phyloP scores from a whole-genome alignment of 306 rosid species.

The Prunus dulcis region DNA sequence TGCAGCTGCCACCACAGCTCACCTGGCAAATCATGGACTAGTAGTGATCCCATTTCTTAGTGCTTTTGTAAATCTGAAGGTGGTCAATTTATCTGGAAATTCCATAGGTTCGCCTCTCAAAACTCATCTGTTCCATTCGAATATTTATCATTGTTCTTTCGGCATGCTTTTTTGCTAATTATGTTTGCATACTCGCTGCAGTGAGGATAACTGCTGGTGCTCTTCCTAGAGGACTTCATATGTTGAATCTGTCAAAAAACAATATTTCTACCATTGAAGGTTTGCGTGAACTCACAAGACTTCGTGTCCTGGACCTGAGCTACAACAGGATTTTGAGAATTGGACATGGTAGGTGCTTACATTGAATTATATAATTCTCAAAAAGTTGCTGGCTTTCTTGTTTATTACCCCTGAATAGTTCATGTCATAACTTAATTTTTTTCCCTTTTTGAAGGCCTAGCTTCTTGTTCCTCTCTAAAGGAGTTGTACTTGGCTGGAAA shows the following conservation, averaged over 20 bases:
- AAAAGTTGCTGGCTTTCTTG: background rate
- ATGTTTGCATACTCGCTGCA: constrained; percentile 35
- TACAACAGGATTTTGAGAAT: constrained; percentile 78
- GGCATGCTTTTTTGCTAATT: background rate
- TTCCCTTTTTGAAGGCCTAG: constrained; percentile 54
- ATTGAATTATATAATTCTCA: constrained; percentile 2
- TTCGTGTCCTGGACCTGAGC: constrained; percentile 83
- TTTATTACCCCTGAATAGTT: background rate
- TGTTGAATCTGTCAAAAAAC: constrained; percentile 82
- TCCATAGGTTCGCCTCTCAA: constrained; percentile 58
- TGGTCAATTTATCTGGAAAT: constrained; percentile 86
- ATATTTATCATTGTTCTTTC: constrained; percentile 9
- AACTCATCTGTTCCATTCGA: constrained; percentile 1
- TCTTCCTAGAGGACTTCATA: constrained; percentile 93
- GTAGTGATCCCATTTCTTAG: constrained; percentile 83
- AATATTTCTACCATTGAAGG: constrained; percentile 75
- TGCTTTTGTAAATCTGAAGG: constrained; percentile 73
- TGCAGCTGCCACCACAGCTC: constrained; percentile 68
- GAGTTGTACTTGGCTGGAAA: constrained; percentile 95
- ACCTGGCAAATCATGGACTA: constrained; percentile 81
- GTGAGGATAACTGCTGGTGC: constrained; percentile 81
- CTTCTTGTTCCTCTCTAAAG: constrained; percentile 84
- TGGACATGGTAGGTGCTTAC: constrained; percentile 70
- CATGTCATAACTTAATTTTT: constrained; percentile 17
- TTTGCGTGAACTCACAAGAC: constrained; percentile 87